Conservation (phyloP, 768 basidiomycete genomes). For the Baorangia bicolor region DNA sequence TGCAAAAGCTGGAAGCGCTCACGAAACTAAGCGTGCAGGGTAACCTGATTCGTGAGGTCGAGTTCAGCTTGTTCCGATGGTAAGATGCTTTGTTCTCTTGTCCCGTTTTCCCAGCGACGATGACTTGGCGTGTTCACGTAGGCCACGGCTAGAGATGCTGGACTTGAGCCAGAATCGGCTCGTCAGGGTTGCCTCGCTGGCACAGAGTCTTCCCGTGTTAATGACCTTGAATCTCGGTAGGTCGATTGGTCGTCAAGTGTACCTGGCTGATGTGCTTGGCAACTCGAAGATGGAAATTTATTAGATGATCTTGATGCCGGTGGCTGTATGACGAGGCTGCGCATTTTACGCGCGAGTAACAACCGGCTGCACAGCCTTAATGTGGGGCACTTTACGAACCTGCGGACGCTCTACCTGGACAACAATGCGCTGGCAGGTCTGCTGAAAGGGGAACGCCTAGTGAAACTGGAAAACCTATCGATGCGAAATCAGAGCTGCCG, state of each 20-base stretch:
- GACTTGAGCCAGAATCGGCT: conserved; percentile 80
- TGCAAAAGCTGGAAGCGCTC: conserved; percentile 77
- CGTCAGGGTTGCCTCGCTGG: conserved; percentile 56
- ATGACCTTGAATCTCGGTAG: conserved; percentile 80
- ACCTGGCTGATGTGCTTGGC: conserved; percentile 17
- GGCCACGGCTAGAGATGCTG: conserved; percentile 73
- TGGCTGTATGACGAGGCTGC: conserved; percentile 62
- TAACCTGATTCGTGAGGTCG: conserved; percentile 63
- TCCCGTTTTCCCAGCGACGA: conserved; percentile 7
- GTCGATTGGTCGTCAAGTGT: conserved; percentile 35
- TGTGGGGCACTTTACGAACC: conserved; percentile 57
- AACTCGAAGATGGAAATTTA: conserved; percentile 65
- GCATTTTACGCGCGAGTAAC: conserved; percentile 81
- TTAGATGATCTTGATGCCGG: conserved; percentile 55
- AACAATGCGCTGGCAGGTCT: conserved; percentile 63
- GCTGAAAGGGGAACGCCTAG: conserved; percentile 53
- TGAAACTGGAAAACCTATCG: conserved; percentile 85
- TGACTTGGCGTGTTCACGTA: conserved; percentile 16
- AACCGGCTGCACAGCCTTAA: conserved; percentile 74
- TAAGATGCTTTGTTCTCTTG: conserved; percentile 31
- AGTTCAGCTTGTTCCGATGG: conserved; percentile 69
- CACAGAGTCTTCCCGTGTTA: conserved; percentile 53
- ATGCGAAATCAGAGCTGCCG: conserved; percentile 83
- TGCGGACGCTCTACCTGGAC: conserved; percentile 93
- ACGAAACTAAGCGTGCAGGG: conserved; percentile 80